Percentiles rank a stretch among this genome's conserved stretches.
These are phyloP conservation scores for Phyllostachys edulis DNA, from an alignment of 176 grass and related monocot species.

Conservation along the genomic window DNA sequence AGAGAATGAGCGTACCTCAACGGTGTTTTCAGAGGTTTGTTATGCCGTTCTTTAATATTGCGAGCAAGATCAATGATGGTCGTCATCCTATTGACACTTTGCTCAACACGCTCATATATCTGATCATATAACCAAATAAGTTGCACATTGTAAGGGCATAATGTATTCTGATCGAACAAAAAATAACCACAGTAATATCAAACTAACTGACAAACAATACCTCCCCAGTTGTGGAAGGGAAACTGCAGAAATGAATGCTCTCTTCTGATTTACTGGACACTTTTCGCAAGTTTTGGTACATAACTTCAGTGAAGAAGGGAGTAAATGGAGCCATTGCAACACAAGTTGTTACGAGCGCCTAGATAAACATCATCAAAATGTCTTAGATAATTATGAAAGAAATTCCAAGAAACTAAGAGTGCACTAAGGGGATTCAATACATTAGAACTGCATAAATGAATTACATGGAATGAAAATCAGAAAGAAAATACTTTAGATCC, in stretches of 20 bases:
- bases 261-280: conserved; percentile 66
- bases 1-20: conserved; percentile 81
- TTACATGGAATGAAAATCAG: too few relatives aligned
- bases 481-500: too few relatives aligned
- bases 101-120: conserved; percentile 95
- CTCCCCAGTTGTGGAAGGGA: conserved; percentile 81
- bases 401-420: too few relatives aligned
- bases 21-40: conserved; percentile 92
- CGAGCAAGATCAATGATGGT: conserved; percentile 95
- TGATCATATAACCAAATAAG: conserved; percentile 32
- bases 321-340: conserved; percentile 95
- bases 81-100: conserved; percentile 95
- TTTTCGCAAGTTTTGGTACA: conserved; percentile 94
- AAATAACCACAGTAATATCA: not conserved
- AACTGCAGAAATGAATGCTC: conserved; percentile 91
- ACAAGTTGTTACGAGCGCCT: conserved; percentile 94
- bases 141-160: too few relatives aligned
- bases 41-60: conserved; percentile 86
- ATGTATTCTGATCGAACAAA: conserved; percentile 10
- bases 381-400: too few relatives aligned
- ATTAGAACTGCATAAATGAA: too few relatives aligned
- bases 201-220: conserved; percentile 38
- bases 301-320: conserved; percentile 97
- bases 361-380: conserved; percentile 9
- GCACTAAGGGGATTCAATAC: too few relatives aligned